phyloP scores from a whole-genome alignment of 1,284 basidiomycete species.

The Athelia sp. region DNA sequence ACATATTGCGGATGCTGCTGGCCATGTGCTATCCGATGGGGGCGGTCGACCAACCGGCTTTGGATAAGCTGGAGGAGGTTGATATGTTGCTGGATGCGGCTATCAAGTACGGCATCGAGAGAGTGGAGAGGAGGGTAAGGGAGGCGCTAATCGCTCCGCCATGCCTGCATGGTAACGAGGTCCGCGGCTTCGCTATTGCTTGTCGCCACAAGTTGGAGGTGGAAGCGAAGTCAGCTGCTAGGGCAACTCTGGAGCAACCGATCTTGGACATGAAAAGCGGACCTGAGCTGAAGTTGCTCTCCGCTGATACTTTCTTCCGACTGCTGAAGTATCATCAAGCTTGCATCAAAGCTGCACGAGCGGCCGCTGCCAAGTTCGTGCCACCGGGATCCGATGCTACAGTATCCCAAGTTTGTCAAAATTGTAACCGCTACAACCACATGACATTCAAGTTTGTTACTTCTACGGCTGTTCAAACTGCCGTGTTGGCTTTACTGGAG shows the following conservation, averaged over 20 bases:
- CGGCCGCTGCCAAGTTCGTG: no score
- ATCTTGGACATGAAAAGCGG: neutral
- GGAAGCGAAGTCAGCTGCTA: neutral
- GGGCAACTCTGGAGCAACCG: neutral
- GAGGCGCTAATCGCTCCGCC: neutral
- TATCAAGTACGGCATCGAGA: slow-evolving; percentile 32
- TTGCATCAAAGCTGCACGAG: no score
- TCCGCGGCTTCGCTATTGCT: slow-evolving; percentile 1
- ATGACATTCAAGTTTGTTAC: no score
- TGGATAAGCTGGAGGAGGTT: neutral
- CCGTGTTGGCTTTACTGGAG: no score
- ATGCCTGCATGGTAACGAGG: neutral
- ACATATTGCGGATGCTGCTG: slow-evolving; percentile 20
- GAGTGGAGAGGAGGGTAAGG: slow-evolving; percentile 17
- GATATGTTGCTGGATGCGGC: slow-evolving; percentile 22
- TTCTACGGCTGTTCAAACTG: no score
- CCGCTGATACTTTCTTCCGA: neutral
- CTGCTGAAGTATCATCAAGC: neutral
- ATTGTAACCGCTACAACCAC: no score
- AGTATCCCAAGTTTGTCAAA: no score
- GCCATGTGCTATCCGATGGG: slow-evolving; percentile 12
- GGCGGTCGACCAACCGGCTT: neutral
- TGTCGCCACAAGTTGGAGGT: neutral
- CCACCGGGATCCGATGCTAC: no score
- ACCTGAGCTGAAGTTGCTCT: neutral